phyloP scores from a whole-genome alignment of 176 grass and related monocot genomes.

The Carex pumila region DNA sequence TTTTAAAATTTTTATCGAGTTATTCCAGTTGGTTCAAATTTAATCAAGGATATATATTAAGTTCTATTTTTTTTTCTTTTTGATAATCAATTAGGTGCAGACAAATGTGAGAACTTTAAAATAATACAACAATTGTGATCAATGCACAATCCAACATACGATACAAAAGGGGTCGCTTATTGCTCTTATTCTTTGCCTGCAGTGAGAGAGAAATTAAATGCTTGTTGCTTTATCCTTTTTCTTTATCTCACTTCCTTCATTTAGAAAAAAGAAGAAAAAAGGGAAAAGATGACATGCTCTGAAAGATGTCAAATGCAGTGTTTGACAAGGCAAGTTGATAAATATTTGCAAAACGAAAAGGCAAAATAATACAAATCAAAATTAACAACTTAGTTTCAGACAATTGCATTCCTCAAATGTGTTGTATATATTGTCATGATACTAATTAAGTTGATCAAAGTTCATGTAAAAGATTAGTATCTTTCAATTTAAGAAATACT shows the following conservation, averaged over 20 bases:
- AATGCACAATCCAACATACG: not conserved
- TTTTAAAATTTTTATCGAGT: too few species aligned
- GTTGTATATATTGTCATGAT: not conserved
- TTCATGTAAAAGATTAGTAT: too few species aligned
- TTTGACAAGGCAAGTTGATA: not conserved
- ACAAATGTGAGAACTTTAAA: not conserved
- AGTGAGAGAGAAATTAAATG: not conserved
- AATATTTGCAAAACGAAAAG: not conserved
- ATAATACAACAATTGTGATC: too few species aligned
- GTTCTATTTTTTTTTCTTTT: not conserved
- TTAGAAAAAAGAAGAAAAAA: not conserved
- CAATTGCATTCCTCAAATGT: not conserved
- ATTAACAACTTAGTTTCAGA: not conserved
- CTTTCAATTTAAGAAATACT: too few species aligned
- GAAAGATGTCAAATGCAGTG: not conserved
- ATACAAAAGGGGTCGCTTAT: not conserved
- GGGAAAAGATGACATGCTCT: not conserved
- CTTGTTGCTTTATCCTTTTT: not conserved
- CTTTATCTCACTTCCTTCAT: not conserved
- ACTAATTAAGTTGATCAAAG: not conserved
- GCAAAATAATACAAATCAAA: not conserved
- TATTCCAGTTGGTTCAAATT: not conserved
- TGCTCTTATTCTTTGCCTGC: not conserved
- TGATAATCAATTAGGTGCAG: not conserved
- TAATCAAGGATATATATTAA: not conserved